A percentile compares a stretch with the other conserved stretches of the same genome.
phyloP scores from a whole-genome alignment of 352 stramenopile species.

The Globisporangium perplexum region DNA sequence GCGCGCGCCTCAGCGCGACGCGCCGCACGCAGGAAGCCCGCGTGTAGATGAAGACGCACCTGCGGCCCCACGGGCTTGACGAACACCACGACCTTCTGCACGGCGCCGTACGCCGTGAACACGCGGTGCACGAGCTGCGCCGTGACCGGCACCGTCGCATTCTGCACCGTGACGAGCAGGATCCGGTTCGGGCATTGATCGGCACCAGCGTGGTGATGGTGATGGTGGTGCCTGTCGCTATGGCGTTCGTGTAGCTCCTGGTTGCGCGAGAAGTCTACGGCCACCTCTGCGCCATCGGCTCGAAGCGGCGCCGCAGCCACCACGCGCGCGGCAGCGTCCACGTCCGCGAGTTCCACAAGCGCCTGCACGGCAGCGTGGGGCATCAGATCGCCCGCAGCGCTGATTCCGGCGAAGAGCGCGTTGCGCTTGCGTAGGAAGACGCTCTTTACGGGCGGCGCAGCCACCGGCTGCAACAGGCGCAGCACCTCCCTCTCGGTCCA shows the following conservation, averaged over 20 bases:
- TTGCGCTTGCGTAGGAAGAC: slow-evolving; percentile 51
- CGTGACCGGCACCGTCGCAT: slow-evolving; percentile 54
- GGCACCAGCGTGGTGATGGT: background rate
- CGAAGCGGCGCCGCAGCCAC: slow-evolving; percentile 6
- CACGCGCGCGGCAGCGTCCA: slow-evolving; percentile 24
- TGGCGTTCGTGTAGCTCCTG: slow-evolving; percentile 43
- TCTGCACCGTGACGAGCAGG: slow-evolving; percentile 62
- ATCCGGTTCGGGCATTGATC: slow-evolving; percentile 38
- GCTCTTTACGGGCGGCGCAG: slow-evolving; percentile 20
- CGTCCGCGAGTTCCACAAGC: slow-evolving; percentile 33
- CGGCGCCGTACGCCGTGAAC: slow-evolving; percentile 38
- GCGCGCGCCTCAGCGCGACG: no score
- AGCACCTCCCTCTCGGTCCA: slow-evolving; percentile 37
- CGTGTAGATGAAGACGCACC: background rate
- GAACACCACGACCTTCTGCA: slow-evolving; percentile 64
- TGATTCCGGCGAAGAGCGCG: slow-evolving; percentile 37
- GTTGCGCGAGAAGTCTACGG: slow-evolving; percentile 51
- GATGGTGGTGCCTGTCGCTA: slow-evolving; percentile 4
- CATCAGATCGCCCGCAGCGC: slow-evolving; percentile 23
- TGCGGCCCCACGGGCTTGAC: slow-evolving; percentile 49
- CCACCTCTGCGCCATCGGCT: slow-evolving; percentile 2
- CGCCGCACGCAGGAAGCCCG: no score
- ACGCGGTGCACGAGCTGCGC: slow-evolving; percentile 43
- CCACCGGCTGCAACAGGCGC: slow-evolving; percentile 16
- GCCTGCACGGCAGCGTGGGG: slow-evolving; percentile 34